Conservation (phyloP, 2,329 filamentous ascomycete species). For the Arthrobotrys sinensis region DNA sequence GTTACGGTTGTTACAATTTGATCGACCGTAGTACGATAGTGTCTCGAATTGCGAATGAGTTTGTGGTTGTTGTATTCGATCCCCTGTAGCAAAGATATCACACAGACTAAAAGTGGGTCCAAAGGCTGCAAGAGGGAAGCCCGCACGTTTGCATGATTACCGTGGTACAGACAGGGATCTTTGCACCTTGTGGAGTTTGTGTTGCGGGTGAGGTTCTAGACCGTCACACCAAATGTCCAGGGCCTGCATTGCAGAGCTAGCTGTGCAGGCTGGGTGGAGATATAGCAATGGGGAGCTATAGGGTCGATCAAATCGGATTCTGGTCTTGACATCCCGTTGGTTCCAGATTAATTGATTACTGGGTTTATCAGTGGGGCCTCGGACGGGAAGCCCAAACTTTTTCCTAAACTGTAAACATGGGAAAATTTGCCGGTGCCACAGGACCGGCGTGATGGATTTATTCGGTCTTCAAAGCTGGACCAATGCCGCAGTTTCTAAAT, state of each 20-base stretch:
- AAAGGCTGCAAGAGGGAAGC: not conserved
- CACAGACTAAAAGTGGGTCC: not conserved
- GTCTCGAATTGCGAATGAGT: slow-evolving; percentile 33
- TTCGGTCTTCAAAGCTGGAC: not conserved
- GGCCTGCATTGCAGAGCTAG: not conserved
- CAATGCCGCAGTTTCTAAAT: not conserved
- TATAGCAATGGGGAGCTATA: slow-evolving; percentile 46
- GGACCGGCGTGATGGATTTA: not conserved
- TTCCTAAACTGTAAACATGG: slow-evolving; percentile 4
- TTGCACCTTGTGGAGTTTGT: slow-evolving; percentile 39
- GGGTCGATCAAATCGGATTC: slow-evolving; percentile 39
- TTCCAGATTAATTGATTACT: slow-evolving; percentile 43
- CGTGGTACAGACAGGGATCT: slow-evolving; percentile 53
- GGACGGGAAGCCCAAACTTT: slow-evolving; percentile 38
- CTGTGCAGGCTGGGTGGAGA: slow-evolving; percentile 26
- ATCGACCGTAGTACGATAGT: not conserved
- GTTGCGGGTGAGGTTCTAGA: slow-evolving; percentile 59
- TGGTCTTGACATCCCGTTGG: slow-evolving; percentile 39
- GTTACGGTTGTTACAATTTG: slow-evolving; percentile 7
- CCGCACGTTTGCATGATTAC: slow-evolving; percentile 47
- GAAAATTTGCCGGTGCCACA: slow-evolving; percentile 10
- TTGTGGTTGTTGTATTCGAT: slow-evolving; percentile 24
- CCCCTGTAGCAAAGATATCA: not conserved
- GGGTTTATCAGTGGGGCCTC: slow-evolving; percentile 22
- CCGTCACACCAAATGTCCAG: slow-evolving; percentile 39